Conservation (phyloP, 441 rosid genomes). For the Dalechampia spathulata region DNA sequence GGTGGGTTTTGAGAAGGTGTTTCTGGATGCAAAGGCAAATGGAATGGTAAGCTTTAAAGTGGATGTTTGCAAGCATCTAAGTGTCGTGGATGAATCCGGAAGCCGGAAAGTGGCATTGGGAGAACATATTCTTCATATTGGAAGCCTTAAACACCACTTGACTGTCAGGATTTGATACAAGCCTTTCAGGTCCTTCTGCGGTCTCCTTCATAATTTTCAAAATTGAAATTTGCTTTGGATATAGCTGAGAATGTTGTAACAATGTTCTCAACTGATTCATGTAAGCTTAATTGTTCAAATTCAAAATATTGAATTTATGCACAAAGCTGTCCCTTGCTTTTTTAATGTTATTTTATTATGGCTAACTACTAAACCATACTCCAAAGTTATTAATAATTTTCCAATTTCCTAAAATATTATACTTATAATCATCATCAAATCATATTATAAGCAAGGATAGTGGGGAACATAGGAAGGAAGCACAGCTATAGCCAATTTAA, state of each 20-base stretch:
- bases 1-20: conserved; percentile 66
- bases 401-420: too few relatives aligned
- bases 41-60: conserved; percentile 45
- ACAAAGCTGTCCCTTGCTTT: too few relatives aligned
- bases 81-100: conserved; percentile 71
- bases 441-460: too few relatives aligned
- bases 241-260: conserved; percentile 7
- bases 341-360: too few relatives aligned
- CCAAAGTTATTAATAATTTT: too few relatives aligned
- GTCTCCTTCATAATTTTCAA: background rate
- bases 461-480: too few relatives aligned
- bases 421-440: too few relatives aligned
- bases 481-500: too few relatives aligned
- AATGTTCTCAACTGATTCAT: conserved; percentile 16
- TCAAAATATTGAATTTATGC: background rate
- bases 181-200: background rate
- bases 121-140: conserved; percentile 65
- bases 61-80: conserved; percentile 68
- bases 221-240: conserved; percentile 8
- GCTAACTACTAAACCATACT: too few relatives aligned
- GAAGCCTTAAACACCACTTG: conserved; percentile 55
- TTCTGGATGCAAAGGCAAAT: conserved; percentile 29
- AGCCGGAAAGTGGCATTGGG: conserved; percentile 61
- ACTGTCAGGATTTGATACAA: conserved; percentile 45
- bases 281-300: conserved; percentile 1